Percentiles rank a stretch among this genome's conserved stretches.
These are phyloP conservation scores for Gentiana dahurica DNA, from an alignment of 257 asterid genomes.

Conservation along the genomic window DNA sequence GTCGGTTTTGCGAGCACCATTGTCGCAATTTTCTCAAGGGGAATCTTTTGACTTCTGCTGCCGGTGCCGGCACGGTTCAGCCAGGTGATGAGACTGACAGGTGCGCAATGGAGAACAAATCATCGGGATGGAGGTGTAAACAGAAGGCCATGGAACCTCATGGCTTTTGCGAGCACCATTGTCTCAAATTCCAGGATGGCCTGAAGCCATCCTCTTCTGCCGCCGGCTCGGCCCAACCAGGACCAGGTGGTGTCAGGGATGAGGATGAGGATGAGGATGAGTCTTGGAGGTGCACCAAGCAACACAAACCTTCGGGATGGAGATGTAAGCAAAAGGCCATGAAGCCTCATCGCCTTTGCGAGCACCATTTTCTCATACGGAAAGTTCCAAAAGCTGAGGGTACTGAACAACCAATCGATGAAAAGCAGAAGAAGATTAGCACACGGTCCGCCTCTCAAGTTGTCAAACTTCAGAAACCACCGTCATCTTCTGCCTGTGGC, in stretches of 20 bases:
- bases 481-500: too few relatives aligned
- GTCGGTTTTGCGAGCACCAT: conserved; percentile 8
- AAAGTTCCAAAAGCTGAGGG: too few relatives aligned
- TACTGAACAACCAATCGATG: too few relatives aligned
- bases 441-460: too few relatives aligned
- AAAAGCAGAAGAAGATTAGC: too few relatives aligned
- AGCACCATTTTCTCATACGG: neutral
- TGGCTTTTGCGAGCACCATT: conserved; percentile 9
- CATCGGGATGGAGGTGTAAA: conserved; percentile 15
- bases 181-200: neutral
- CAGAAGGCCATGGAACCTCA: conserved; percentile 9
- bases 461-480: too few relatives aligned
- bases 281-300: conserved; percentile 9
- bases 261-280: neutral
- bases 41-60: too few relatives aligned
- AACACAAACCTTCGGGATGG: conserved; percentile 6
- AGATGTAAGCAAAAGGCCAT: conserved; percentile 15
- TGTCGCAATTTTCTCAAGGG: neutral
- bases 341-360: conserved; percentile 6
- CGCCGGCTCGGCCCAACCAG: too few relatives aligned
- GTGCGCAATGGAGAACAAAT: conserved; percentile 9
- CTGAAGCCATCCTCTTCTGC: too few relatives aligned
- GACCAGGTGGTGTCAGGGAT: too few relatives aligned
- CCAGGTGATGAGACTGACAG: neutral
- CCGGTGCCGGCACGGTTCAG: too few relatives aligned